These are phyloP conservation scores for Arachnopeziza araneosa DNA, from an alignment of 2,329 filamentous ascomycete species.

Conservation along the genomic window DNA sequence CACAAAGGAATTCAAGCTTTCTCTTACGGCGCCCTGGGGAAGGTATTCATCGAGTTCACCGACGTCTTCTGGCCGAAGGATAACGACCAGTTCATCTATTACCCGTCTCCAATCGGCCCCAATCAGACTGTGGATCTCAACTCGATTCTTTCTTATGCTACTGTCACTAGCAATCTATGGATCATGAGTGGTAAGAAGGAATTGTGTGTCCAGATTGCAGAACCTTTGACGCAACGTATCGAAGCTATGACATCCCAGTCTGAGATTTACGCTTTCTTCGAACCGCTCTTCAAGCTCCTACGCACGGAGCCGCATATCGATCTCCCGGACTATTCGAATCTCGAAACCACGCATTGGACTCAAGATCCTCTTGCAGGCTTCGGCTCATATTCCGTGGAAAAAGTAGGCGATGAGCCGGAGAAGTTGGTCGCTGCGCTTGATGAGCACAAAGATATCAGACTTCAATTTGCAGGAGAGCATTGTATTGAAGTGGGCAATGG, in stretches of 20 bases:
- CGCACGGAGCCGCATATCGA: constrained; percentile 40
- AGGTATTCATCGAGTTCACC: constrained; percentile 39
- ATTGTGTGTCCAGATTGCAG: constrained; percentile 38
- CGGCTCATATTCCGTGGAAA: constrained; percentile 39
- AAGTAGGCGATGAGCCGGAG: constrained; percentile 38
- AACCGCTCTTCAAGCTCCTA: constrained; percentile 38
- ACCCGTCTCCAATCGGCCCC: constrained; percentile 32
- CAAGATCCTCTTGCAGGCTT: constrained; percentile 39
- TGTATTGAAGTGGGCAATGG: constrained; percentile 37
- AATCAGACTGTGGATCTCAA: constrained; percentile 30
- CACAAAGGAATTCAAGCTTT: constrained; percentile 33
- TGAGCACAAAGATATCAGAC: constrained; percentile 31
- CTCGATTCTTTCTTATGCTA: constrained; percentile 38
- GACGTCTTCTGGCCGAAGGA: constrained; percentile 41
- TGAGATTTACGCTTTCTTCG: constrained; percentile 37
- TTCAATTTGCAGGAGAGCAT: constrained; percentile 39
- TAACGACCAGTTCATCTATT: constrained; percentile 41
- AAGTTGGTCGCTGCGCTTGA: constrained; percentile 33
- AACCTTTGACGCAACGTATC: constrained; percentile 39
- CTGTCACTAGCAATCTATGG: constrained; percentile 39
- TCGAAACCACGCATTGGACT: constrained; percentile 41
- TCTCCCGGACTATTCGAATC: constrained; percentile 33
- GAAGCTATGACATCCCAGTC: constrained; percentile 36
- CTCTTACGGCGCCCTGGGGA: constrained; percentile 38
- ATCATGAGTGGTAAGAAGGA: constrained; percentile 39